phyloP scores from a whole-genome alignment of 2,329 filamentous ascomycete species.

The Aspergillus sp. region DNA sequence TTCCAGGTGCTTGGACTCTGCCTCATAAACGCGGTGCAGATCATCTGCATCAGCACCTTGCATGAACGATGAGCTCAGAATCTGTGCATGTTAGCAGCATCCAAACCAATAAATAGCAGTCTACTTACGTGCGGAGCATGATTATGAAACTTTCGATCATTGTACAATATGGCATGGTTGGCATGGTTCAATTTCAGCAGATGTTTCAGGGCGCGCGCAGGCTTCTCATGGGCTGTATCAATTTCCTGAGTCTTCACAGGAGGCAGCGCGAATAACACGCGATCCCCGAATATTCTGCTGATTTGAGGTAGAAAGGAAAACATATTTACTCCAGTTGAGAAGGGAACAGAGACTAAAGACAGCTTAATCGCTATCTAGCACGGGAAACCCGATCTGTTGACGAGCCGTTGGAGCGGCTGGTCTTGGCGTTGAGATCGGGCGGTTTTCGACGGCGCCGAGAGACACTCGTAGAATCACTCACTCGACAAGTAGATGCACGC shows the following conservation, averaged over 20 bases:
- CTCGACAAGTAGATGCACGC: no score
- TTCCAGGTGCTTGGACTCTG: constrained; percentile 70
- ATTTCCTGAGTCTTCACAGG: constrained; percentile 75
- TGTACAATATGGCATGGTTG: constrained; percentile 81
- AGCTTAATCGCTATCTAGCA: background rate
- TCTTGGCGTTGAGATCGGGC: constrained; percentile 8
- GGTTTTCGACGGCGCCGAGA: background rate
- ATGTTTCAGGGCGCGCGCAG: constrained; percentile 82
- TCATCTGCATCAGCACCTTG: constrained; percentile 74
- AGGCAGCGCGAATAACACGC: constrained; percentile 53
- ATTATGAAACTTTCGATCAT: constrained; percentile 75
- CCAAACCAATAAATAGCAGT: background rate
- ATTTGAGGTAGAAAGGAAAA: constrained; percentile 28
- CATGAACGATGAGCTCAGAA: constrained; percentile 81
- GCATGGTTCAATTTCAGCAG: constrained; percentile 88
- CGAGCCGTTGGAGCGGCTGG: background rate
- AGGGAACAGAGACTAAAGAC: background rate
- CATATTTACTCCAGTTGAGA: constrained; percentile 12
- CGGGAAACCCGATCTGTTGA: background rate
- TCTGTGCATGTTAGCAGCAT: constrained; percentile 43
- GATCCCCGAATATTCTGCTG: constrained; percentile 25
- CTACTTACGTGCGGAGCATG: constrained; percentile 70
- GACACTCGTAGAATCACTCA: background rate
- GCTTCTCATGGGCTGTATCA: constrained; percentile 76
- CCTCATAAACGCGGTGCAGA: constrained; percentile 78